Percentiles rank a stretch among this genome's conserved stretches.
Evolutionary conservation across 2,329 filamentous ascomycete species (phyloP).

Genomic region (Lecanosticta acicola): DNA sequence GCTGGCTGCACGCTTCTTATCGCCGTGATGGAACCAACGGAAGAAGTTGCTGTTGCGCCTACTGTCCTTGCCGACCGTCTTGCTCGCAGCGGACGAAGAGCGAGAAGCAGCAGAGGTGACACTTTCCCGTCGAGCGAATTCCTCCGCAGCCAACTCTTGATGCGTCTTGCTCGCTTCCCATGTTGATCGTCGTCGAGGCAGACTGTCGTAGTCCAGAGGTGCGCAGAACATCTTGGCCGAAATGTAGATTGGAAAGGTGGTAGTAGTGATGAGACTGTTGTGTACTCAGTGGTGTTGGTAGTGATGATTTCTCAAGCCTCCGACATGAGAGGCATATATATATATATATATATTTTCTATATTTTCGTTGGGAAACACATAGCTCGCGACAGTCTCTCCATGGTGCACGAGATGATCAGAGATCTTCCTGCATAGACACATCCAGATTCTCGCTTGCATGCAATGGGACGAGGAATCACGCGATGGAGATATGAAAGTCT

Average conservation of each 20-base stretch:
- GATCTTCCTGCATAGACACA: neutral
- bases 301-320: neutral
- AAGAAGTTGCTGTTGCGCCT: neutral
- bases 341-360: no score
- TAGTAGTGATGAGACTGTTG: neutral
- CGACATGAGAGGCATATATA: neutral
- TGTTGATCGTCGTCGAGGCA: neutral
- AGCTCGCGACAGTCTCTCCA: neutral
- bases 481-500: neutral
- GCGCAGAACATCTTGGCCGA: neutral
- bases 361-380: neutral
- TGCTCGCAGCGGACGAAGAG: neutral
- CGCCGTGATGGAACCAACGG: neutral
- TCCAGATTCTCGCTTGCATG: neutral
- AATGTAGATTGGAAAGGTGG: neutral
- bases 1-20: neutral
- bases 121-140: neutral
- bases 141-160: neutral
- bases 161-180: slow-evolving; percentile 4
- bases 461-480: neutral
- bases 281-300: neutral
- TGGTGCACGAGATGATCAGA: neutral
- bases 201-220: neutral
- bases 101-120: neutral
- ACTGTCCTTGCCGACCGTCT: neutral